Percentiles rank a stretch among this genome's conserved stretches.
These are phyloP conservation scores for Barnettozyma sucrosica DNA, from an alignment of 805 yeast genomes.

Conservation along the genomic window DNA sequence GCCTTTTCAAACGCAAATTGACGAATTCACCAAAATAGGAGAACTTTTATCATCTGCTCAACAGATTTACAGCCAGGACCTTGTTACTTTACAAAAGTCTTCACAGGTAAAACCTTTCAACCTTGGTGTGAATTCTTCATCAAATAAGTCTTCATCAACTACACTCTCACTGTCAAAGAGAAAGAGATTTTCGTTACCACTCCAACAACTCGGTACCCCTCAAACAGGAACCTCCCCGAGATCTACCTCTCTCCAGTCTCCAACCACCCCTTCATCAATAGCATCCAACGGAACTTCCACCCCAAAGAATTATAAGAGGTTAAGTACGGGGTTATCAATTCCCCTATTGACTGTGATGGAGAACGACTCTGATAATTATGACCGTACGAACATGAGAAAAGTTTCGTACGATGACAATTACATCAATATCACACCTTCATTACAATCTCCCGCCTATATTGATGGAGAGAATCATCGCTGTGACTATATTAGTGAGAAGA, in stretches of 20 bases:
- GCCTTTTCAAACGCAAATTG: constrained; percentile 7
- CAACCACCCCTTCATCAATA: constrained; percentile 3
- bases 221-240: constrained; percentile 7
- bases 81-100: constrained; percentile 3
- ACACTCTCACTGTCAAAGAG: constrained; percentile 10
- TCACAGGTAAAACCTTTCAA: constrained; percentile 13
- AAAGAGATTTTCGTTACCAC: constrained; percentile 22
- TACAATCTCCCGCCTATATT: constrained; percentile 7
- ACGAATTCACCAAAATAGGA: constrained; percentile 11
- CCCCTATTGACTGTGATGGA: constrained; percentile 27
- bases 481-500: constrained; percentile 16
- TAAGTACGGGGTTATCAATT: constrained; percentile 25
- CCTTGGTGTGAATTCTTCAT: neutral
- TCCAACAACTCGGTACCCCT: constrained; percentile 9
- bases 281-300: constrained; percentile 2
- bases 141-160: neutral
- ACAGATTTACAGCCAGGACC: constrained; percentile 2
- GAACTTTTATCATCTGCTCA: constrained; percentile 4
- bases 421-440: constrained; percentile 9
- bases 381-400: constrained; percentile 2
- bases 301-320: constrained; percentile 18
- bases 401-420: constrained; percentile 23
- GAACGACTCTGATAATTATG: constrained; percentile 7
- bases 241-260: constrained; percentile 7
- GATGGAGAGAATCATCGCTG: neutral